Percentiles rank a stretch among this genome's conserved stretches.
Conservation (phyloP, 2,329 filamentous ascomycete genomes). For the Talaromyces sp. region DNA sequence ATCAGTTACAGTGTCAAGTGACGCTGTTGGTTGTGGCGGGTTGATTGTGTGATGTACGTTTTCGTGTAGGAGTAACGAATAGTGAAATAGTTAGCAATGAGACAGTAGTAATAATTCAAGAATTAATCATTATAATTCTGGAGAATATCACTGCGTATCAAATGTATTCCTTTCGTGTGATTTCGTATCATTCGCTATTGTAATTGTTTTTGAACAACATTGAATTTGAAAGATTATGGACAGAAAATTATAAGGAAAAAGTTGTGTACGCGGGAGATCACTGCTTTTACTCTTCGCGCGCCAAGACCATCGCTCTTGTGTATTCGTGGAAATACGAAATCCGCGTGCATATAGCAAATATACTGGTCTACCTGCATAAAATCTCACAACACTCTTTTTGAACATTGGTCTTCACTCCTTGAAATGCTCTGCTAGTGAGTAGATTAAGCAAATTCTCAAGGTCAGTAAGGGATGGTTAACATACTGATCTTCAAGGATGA, state of each 20-base stretch:
- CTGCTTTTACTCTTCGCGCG: background rate
- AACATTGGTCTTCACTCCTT: background rate
- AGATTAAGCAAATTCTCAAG: background rate
- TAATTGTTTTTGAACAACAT: background rate
- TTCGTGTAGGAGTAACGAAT: background rate
- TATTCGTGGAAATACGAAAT: background rate
- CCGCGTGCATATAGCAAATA: background rate
- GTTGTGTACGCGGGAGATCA: background rate
- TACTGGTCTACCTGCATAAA: background rate
- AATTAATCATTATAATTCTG: background rate
- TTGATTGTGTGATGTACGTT: background rate
- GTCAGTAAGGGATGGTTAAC: background rate
- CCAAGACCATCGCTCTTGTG: background rate
- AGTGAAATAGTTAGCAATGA: background rate
- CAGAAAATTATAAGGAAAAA: background rate
- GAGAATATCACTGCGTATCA: background rate
- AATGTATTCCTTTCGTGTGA: background rate
- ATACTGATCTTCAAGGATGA: background rate
- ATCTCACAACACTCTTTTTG: background rate
- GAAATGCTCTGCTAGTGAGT: background rate
- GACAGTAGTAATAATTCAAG: background rate
- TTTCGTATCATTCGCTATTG: background rate
- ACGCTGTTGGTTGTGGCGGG: conserved; percentile 54
- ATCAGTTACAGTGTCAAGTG: conserved; percentile 57
- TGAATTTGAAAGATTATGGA: background rate